phyloP scores from a whole-genome alignment of 768 basidiomycete species.

The Glaciozyma martinii region DNA sequence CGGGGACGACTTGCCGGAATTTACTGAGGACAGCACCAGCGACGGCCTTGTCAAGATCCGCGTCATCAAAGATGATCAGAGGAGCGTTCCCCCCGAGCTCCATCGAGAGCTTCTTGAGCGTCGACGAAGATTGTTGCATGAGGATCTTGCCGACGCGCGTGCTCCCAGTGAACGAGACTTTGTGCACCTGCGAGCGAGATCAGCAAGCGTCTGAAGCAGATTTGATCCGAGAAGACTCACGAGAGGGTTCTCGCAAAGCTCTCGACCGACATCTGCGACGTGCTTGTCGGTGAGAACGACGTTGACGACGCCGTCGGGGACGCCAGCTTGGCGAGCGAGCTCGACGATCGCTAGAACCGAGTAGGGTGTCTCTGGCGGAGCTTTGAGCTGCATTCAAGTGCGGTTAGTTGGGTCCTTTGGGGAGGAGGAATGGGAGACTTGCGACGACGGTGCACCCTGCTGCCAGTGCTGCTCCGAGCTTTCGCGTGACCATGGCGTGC shows the following conservation, averaged over 20 bases:
- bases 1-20: slow-evolving; percentile 31
- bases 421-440: not conserved
- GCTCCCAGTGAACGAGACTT: slow-evolving; percentile 50
- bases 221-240: not conserved
- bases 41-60: slow-evolving; percentile 82
- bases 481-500: slow-evolving; percentile 57
- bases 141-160: slow-evolving; percentile 42
- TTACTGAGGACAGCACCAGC: slow-evolving; percentile 50
- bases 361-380: slow-evolving; percentile 89
- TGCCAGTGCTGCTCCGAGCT: slow-evolving; percentile 77
- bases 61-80: slow-evolving; percentile 91
- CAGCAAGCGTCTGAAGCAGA: not conserved
- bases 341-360: slow-evolving; percentile 85
- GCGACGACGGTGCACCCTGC: slow-evolving; percentile 84
- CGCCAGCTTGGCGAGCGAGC: slow-evolving; percentile 78
- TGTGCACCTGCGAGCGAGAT: slow-evolving; percentile 55
- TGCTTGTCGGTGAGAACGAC: slow-evolving; percentile 81
- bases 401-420: not conserved
- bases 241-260: not conserved
- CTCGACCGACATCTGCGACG: slow-evolving; percentile 36
- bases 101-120: slow-evolving; percentile 39
- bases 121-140: slow-evolving; percentile 37
- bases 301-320: slow-evolving; percentile 92
- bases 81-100: slow-evolving; percentile 91
- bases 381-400: slow-evolving; percentile 54